phyloP scores from a whole-genome alignment of 805 yeast species.

The Kluyveromyces aestuarii region DNA sequence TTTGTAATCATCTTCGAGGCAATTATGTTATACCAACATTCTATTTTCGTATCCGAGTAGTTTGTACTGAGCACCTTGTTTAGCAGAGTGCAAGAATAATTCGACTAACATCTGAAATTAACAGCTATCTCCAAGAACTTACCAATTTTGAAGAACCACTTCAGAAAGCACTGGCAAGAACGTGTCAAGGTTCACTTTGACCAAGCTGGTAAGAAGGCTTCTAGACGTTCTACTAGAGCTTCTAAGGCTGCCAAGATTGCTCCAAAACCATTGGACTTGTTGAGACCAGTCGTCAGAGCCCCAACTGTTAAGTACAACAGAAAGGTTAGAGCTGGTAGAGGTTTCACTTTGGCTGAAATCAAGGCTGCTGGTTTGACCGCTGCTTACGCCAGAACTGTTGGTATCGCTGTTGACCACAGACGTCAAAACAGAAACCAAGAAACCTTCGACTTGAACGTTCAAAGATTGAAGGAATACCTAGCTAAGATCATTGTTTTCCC shows the following conservation, averaged over 20 bases:
- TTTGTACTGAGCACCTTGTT: too few species aligned
- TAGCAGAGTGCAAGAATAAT: background rate
- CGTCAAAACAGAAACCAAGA: conserved; percentile 97
- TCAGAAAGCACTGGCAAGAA: conserved; percentile 99
- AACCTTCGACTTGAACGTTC: conserved; percentile 89
- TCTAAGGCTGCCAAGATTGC: conserved; percentile 90
- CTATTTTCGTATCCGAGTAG: too few species aligned
- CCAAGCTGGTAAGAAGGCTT: conserved; percentile 99
- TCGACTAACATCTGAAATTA: conserved; percentile 4
- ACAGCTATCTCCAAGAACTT: conserved; percentile 97
- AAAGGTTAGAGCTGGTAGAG: conserved; percentile 99
- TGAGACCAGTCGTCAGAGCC: conserved; percentile 97
- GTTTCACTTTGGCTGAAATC: conserved; percentile 95
- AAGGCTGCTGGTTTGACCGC: conserved; percentile 94
- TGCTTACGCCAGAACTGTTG: conserved; percentile 96
- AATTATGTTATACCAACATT: too few species aligned
- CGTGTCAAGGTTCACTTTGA: conserved; percentile 99
- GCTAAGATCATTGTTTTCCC: conserved; percentile 94
- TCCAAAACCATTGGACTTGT: conserved; percentile 94
- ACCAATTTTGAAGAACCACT: conserved; percentile 98
- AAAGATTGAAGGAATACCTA: conserved; percentile 93
- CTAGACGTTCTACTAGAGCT: conserved; percentile 93
- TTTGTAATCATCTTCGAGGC: too few species aligned
- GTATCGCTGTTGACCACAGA: conserved; percentile 99
- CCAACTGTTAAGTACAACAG: conserved; percentile 99